Evolutionary conservation across 2,329 filamentous ascomycete species (phyloP), one percentile per base, ranked within the genome.

Genomic region (Hortaea sp.): DNA sequence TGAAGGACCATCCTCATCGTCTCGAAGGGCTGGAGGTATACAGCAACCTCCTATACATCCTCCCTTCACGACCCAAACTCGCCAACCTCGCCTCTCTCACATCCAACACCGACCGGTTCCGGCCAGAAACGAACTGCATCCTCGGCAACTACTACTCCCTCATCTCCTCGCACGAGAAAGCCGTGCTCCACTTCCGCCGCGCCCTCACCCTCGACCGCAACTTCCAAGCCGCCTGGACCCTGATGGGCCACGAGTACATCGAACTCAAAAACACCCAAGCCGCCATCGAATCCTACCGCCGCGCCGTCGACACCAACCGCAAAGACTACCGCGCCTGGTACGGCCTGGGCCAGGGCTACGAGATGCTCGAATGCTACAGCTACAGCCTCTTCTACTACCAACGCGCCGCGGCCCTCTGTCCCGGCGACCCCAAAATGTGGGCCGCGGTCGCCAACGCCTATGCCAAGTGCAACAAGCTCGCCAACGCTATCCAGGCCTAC

Each of bases 401-500:
- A 62, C 88, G 92, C 47, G 92, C 92, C 0, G 90, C 90, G 0
- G 87, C 88, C 0, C 73, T 98, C 1, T 81, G 89, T n/a, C 88
- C 90, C 0, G 95, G 90, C 75, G 92, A 98, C 57, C 87, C 89
- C 0, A 97, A 97, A 66, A 94, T 98, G 86, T 98, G 92, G 92
- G 85, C 92, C 71, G 92, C 92, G 0, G 88, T 98, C 5, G 92
- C 87, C 7, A 85, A 85, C 31, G 95, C 90, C 63, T 82, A 94
- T 53, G 84, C 90, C 51, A 90, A 89, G 63, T 94, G 95, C 76
- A 84, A 82, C 44, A 81, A 89, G 45, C 74, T 87, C 43, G 77
- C 82, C n/a, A 89, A 95, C 57, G 90, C 88, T 29, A 95, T 98
- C 65, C 92, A 94, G 60, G 88, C 92, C 0, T 80, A 95, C 57